These are phyloP conservation scores for Tuber melanosporum DNA, from an alignment of 495 filamentous ascomycete genomes.

Conservation along the genomic window DNA sequence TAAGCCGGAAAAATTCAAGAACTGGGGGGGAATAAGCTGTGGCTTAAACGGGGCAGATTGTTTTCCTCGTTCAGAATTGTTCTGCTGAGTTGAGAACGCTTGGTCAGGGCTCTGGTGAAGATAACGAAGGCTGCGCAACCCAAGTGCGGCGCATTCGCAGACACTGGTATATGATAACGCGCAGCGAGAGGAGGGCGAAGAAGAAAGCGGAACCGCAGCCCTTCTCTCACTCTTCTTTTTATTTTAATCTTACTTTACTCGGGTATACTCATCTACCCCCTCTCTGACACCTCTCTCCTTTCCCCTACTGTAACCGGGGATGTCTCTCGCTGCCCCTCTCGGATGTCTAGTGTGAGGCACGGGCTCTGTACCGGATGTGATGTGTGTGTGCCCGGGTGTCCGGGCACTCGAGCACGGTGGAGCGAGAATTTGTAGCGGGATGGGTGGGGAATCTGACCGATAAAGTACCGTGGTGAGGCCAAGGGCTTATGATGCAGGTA, in stretches of 20 bases:
- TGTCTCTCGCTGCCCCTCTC: not conserved
- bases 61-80: not conserved
- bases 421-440: not conserved
- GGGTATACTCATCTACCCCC: not conserved
- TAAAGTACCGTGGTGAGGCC: not conserved
- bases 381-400: not conserved
- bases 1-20: not conserved
- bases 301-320: not conserved
- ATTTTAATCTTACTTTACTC: not conserved
- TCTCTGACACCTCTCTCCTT: not conserved
- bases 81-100: not conserved
- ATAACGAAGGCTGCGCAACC: not conserved
- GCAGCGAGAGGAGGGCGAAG: not conserved
- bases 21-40: not conserved
- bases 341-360: not conserved
- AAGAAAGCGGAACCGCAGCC: not conserved
- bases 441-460: conserved; percentile 1
- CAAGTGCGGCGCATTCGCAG: not conserved
- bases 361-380: not conserved
- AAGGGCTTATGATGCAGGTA: not conserved
- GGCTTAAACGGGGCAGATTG: not conserved
- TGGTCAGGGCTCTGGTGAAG: not conserved
- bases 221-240: not conserved
- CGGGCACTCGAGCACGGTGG: not conserved
- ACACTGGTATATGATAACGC: not conserved